Conservation (phyloP, 2,329 filamentous ascomycete species). For the Ascosphaera apis region DNA sequence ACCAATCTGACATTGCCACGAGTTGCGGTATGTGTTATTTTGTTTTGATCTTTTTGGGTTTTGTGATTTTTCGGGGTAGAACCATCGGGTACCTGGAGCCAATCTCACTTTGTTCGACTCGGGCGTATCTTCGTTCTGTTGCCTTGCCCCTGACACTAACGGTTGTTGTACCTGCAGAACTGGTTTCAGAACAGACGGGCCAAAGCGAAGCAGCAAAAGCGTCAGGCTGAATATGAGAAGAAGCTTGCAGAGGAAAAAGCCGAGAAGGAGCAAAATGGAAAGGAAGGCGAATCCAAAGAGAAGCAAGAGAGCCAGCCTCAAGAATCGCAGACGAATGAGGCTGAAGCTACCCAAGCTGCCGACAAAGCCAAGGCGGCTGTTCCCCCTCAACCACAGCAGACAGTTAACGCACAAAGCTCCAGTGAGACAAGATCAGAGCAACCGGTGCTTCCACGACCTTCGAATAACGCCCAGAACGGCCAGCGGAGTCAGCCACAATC, state of each 20-base stretch:
- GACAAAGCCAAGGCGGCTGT: constrained; percentile 1
- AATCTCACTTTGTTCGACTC: too few species aligned
- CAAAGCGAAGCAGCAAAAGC: constrained; percentile 28
- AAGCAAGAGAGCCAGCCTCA: constrained; percentile 8
- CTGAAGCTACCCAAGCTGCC: not conserved
- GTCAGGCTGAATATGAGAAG: constrained; percentile 25
- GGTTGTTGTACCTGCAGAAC: constrained; percentile 15
- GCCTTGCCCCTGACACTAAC: too few species aligned
- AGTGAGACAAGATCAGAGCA: constrained; percentile 7
- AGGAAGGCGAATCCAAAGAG: constrained; percentile 8
- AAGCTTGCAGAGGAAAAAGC: constrained; percentile 14
- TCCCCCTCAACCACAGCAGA: constrained; percentile 1
- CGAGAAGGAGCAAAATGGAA: constrained; percentile 12
- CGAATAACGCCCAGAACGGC: too few species aligned
- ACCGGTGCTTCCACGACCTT: not conserved
- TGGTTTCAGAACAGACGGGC: constrained; percentile 30
- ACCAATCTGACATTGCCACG: constrained; percentile 26
- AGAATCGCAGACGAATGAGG: constrained; percentile 1
- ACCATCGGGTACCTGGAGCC: too few species aligned
- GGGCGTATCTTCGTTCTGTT: too few species aligned
- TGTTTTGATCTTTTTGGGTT: constrained; percentile 1
- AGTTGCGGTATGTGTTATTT: constrained; percentile 21
- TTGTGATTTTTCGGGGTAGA: too few species aligned
- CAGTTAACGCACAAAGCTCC: constrained; percentile 7
- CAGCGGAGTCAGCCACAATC: too few species aligned